Percentiles rank a stretch among this genome's conserved stretches.
Evolutionary conservation across 2,329 filamentous ascomycete genomes (phyloP).

Genomic region (Coniosporium tulheliwenetii): DNA sequence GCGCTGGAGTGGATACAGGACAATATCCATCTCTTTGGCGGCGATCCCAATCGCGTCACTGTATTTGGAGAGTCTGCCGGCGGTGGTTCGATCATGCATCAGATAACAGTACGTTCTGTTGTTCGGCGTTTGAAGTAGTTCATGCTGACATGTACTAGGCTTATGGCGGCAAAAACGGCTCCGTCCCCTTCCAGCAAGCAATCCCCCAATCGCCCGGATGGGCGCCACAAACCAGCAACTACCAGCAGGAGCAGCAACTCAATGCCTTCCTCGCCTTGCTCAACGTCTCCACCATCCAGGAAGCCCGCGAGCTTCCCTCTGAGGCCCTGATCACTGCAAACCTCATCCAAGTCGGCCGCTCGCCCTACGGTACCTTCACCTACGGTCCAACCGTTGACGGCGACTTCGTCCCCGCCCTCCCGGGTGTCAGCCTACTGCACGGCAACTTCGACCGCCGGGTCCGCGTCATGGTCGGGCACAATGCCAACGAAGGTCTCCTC

Average conservation of each 20-base stretch:
- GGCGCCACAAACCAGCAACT: slow-evolving; percentile 16
- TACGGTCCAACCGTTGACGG: slow-evolving; percentile 34
- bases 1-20: slow-evolving; percentile 42
- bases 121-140: background rate
- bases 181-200: slow-evolving; percentile 28
- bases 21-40: slow-evolving; percentile 39
- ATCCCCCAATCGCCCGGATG: slow-evolving; percentile 32
- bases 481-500: slow-evolving; percentile 26
- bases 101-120: slow-evolving; percentile 27
- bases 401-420: slow-evolving; percentile 30
- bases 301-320: slow-evolving; percentile 26
- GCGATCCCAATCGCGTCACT: slow-evolving; percentile 33
- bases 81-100: slow-evolving; percentile 37
- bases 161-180: slow-evolving; percentile 28
- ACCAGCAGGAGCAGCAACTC: slow-evolving; percentile 22
- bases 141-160: slow-evolving; percentile 11
- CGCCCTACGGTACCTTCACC: slow-evolving; percentile 26
- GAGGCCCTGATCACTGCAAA: slow-evolving; percentile 27
- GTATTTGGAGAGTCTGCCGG: slow-evolving; percentile 37
- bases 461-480: slow-evolving; percentile 29
- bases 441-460: slow-evolving; percentile 29
- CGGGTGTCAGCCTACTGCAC: slow-evolving; percentile 27
- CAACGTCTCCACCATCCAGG: slow-evolving; percentile 27
- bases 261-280: slow-evolving; percentile 23
- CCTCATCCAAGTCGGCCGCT: slow-evolving; percentile 22